Evolutionary conservation across 2,329 filamentous ascomycete species (phyloP).

Genomic region (Mycogone perniciosa): DNA sequence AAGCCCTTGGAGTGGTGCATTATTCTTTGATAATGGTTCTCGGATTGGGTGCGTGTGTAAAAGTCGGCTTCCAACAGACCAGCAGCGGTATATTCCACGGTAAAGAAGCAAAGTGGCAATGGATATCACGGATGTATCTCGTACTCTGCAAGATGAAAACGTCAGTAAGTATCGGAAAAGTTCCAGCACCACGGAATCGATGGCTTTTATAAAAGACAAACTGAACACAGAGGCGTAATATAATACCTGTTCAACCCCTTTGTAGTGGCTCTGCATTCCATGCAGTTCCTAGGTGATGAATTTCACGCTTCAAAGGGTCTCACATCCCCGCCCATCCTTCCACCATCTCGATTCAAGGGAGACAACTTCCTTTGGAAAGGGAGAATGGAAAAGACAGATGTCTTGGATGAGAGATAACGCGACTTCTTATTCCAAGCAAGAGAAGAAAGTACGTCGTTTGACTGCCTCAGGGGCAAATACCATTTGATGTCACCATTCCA

Average conservation of each 20-base stretch:
- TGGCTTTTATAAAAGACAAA: no score
- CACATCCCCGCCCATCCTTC: neutral
- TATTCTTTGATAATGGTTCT: neutral
- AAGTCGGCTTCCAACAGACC: neutral
- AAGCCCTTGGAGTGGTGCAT: conserved; percentile 7
- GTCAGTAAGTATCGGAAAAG: no score
- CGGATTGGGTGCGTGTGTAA: neutral
- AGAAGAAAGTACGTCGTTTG: no score
- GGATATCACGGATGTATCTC: no score
- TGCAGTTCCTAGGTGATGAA: neutral
- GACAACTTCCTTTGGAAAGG: neutral
- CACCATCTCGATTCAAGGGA: conserved; percentile 4
- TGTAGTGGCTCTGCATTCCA: conserved; percentile 1
- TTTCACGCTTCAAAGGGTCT: conserved; percentile 8
- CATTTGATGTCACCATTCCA: neutral
- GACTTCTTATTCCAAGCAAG: neutral
- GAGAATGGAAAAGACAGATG: neutral
- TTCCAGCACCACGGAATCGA: no score
- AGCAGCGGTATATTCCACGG: neutral
- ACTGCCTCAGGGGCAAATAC: neutral
- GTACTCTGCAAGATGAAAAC: no score
- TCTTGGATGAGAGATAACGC: neutral
- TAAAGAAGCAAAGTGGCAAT: no score
- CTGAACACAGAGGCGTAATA: no score
- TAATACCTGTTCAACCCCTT: neutral